Conservation (phyloP, 768 basidiomycete genomes). For the Paxillus ammoniavirescens region DNA sequence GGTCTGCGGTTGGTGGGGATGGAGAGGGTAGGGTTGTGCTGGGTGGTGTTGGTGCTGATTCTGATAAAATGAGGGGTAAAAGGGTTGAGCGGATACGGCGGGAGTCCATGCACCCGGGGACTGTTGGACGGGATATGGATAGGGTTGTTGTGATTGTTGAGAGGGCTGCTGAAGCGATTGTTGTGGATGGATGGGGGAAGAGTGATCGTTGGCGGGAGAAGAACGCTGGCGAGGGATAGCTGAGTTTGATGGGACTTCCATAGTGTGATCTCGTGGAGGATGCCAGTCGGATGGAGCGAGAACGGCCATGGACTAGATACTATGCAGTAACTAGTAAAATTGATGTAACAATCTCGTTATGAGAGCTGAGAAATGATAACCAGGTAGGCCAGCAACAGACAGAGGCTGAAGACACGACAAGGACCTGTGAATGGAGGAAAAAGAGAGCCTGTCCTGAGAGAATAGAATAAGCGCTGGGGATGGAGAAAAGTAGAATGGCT, state of each 20-base stretch:
- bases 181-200: conserved; percentile 30
- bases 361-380: background rate
- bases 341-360: conserved; percentile 9
- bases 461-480: background rate
- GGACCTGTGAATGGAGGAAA: background rate
- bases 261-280: conserved; percentile 58
- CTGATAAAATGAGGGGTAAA: conserved; percentile 79
- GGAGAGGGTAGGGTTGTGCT: conserved; percentile 47
- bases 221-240: conserved; percentile 56
- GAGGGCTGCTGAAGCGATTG: conserved; percentile 26
- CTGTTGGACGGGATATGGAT: conserved; percentile 70
- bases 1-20: conserved; percentile 42
- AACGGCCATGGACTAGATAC: conserved; percentile 62
- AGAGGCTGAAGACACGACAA: conserved; percentile 4
- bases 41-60: conserved; percentile 59
- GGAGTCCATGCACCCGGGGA: conserved; percentile 71
- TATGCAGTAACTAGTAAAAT: background rate
- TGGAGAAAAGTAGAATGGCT: background rate
- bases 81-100: conserved; percentile 63
- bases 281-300: conserved; percentile 78
- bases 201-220: conserved; percentile 56
- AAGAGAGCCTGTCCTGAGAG: background rate
- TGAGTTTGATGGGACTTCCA: conserved; percentile 52
- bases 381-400: background rate
- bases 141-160: conserved; percentile 38